Evolutionary conservation across 257 asterid genomes (phyloP), one percentile per base, ranked within the genome.

Genomic region (Nemophila menziesii): DNA sequence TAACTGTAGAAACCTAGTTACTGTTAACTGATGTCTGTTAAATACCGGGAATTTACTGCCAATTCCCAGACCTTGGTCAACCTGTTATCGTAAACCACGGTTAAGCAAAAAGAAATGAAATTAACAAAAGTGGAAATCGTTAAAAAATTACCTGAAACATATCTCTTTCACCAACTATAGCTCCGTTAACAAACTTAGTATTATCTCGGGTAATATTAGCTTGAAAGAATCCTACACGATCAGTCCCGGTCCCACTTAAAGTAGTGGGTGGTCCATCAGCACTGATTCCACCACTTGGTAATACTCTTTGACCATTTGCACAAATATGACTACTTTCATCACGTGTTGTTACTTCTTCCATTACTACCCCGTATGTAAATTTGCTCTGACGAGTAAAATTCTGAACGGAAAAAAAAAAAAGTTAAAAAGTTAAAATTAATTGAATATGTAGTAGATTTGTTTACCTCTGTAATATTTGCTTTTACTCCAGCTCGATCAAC

Each of bases 221-320:
- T 68, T 90, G 99, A 51, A 74, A 64, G 68, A 85, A 85, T 46
- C 76, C 94, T 96, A 90, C 66, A 8, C 70, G 92, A 57, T 90
- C 99, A 41, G 86, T 78, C 60, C 99, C 99, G 37, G 93, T 85
- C 62, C 95, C 99, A 54, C 99, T 90, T 51, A 90, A 89, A 15
- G 99, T 90, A 26, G 99, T 90, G 16, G 99, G 96, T 44, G 99
- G 99, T 57, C 99, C 99, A 71, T 90, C 99, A 20, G 84, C 80
- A 54, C 96, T 85, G 51, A 81, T 74, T 63, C 96, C 96, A 44
- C 99, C 99, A 69, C 80, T 85, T 34, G 99, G 93, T 69, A 90
- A 51, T 49, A 90, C 68, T 70, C 99, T 74, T 63, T 85, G 99
- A 48, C 96, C 96, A 51, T 72, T 76, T 47, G 99, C 61, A 62